Base-by-base conservation (phyloP, 768 basidiomycete genomes). In the Auriscalpium vulgare region DNA sequence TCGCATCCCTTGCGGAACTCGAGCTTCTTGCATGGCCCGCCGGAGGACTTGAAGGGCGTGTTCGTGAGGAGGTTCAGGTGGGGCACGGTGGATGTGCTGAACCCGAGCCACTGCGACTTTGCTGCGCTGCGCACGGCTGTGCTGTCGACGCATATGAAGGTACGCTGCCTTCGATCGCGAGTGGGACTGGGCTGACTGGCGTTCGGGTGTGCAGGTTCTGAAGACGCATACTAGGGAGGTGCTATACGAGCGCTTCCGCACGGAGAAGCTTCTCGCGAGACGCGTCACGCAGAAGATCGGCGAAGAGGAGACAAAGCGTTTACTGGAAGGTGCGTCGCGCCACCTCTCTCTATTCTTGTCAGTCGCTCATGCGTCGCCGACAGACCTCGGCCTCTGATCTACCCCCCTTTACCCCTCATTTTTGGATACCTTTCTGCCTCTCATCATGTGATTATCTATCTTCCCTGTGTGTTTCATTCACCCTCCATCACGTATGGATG, bases 171-270 rank as follows among this genome's bases (percentile, higher is more conserved):
- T 16, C 9, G n/a, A 13, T 23, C 10, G 13, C 16, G 16, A 16
- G 8, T 14, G 46, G 14, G 29, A 13, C 10, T 17, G 40, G 43
- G 35, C 3, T 50, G 48, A 46, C 38, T 52, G 50, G 44, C 37
- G 48, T 43, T 50, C 16, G 35, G 47, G 48, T 56, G 21, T 14
- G 21, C 66, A 93, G 90, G 76, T 87, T 64, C 76, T 95, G 58
- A 92, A 91, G 73, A 81, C 75, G 47, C 84, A 83, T 56, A 95
- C 93, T 36, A 85, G 85, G 63, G 90, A 95, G 68, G 88, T 92
- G 55, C 72, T 95, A 70, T 97, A 97, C 69, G 95, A 97, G 75
- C 86, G 85, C 64, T 97, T 87, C 71, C 78, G 95, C 66, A 94
- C 91, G 1, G 91, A 93, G 74, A 92, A 92, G 71, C 80, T 94